Conservation (phyloP, 2,329 filamentous ascomycete genomes). For the Endocalyx cinctus region DNA sequence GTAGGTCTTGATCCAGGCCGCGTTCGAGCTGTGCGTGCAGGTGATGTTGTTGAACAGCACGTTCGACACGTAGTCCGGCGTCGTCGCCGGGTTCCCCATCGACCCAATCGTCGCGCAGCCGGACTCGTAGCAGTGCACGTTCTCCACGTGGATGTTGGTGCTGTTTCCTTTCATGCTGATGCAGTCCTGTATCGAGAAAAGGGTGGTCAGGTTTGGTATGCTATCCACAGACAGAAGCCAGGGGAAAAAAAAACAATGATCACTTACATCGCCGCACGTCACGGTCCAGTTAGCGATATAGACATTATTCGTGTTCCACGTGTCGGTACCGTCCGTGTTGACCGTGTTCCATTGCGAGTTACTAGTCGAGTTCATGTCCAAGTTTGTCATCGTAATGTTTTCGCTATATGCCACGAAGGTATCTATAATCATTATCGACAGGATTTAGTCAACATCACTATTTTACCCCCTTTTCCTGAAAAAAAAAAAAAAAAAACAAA, state of each 20-base stretch:
- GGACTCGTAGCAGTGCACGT: conserved; percentile 35
- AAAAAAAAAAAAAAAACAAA: not conserved
- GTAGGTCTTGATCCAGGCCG: conserved; percentile 40
- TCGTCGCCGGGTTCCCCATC: conserved; percentile 29
- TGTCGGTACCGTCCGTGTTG: conserved; percentile 47
- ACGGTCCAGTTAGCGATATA: conserved; percentile 42
- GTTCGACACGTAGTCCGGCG: conserved; percentile 32
- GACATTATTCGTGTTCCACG: conserved; percentile 45
- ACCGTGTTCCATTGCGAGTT: conserved; percentile 39
- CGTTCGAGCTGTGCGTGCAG: conserved; percentile 33
- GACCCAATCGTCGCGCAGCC: conserved; percentile 33
- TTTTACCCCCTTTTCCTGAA: not conserved
- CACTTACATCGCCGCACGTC: conserved; percentile 33
- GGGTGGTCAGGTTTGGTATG: not conserved
- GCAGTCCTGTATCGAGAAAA: conserved; percentile 28
- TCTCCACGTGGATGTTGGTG: conserved; percentile 31
- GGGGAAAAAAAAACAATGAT: not conserved
- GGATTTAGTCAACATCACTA: conserved; percentile 14
- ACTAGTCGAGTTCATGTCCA: conserved; percentile 46
- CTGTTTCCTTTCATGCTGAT: conserved; percentile 37
- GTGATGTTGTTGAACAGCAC: conserved; percentile 33
- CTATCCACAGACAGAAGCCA: too few relatives aligned
- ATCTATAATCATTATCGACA: too few relatives aligned
- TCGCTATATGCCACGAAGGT: conserved; percentile 37
- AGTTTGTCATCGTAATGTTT: conserved; percentile 47